Base-by-base conservation (phyloP, 2,329 filamentous ascomycete species). In the Myriosclerotinia scirpicola region DNA sequence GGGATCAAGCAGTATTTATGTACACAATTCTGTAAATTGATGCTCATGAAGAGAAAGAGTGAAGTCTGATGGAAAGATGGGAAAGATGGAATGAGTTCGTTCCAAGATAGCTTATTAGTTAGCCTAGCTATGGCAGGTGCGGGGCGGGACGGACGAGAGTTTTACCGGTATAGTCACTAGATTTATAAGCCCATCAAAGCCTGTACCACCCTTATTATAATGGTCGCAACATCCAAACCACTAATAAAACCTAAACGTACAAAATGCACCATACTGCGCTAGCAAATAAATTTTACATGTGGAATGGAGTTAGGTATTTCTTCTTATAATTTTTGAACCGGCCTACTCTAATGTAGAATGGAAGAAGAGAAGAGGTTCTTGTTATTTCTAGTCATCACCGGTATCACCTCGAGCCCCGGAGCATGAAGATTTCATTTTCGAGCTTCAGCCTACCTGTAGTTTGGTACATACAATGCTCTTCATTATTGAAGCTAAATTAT, bases 111-210 rank as follows among this genome's bases (percentile, higher is more conserved):
- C 12, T 11, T 50, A n/a, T 48, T 30, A 34, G 17, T 5, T 46
- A 34, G 26, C 3, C n/a, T 22, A 46, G 26, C 54, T 56, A 36
- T 59, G 42, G 42, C 36, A 60, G 56, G 56, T 12, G 56, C 56
- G 44, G 56, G 56, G 56, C 44, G 42, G 14, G 14, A 50, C 56
- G 42, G 56, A 26, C 42, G 30, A 60, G 42, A 48, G 56, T 48
- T 36, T 48, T 22, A 60, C 56, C 56, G 42, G 56, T 22, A 36
- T 38, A 48, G 2, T 36, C 30, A 52, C 3, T 26, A 38, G 15
- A 20, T 54, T 54, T n/a, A 36, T 34, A 4, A 36, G 17, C 22
- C 11, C 48, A 52, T 30, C 12, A 26, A 52, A 11, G 46, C 46
- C 9, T 50, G 46, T 26, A 26, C 26, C 3, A 26, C 26, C 26